Evolutionary conservation across 1,284 basidiomycete species (phyloP).

Genomic region (Apiotrichum mycotoxinovorans): DNA sequence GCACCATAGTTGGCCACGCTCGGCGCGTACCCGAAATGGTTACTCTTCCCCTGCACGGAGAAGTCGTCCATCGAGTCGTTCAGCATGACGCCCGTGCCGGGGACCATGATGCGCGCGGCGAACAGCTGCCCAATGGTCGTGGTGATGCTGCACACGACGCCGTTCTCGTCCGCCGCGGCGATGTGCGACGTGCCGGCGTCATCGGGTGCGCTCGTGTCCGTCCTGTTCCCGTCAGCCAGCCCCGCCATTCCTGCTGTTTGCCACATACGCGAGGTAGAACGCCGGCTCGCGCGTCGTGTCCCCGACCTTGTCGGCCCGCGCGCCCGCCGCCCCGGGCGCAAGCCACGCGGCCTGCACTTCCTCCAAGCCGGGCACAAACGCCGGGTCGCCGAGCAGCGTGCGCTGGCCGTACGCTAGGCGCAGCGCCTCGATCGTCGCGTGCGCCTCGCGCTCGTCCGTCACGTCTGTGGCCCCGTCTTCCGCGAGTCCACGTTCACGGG

Average conservation of each 20-base stretch:
- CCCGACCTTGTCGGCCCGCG: background rate
- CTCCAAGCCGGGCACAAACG: conserved; percentile 28
- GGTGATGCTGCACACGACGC: conserved; percentile 39
- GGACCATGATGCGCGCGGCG: conserved; percentile 44
- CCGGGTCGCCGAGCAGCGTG: conserved; percentile 40
- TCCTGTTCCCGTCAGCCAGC: background rate
- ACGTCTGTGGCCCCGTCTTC: no score
- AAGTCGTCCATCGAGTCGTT: conserved; percentile 49
- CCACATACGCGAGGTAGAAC: conserved; percentile 4
- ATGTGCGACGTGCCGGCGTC: conserved; percentile 43
- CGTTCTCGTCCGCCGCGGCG: conserved; percentile 37
- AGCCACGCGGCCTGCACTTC: conserved; percentile 29
- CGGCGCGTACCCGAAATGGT: conserved; percentile 42
- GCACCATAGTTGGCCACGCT: conserved; percentile 33
- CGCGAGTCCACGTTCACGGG: background rate
- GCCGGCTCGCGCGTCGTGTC: background rate
- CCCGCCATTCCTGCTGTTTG: no score
- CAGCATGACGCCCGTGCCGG: conserved; percentile 40
- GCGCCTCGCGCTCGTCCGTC: conserved; percentile 6
- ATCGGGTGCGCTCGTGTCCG: background rate
- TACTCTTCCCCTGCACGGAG: conserved; percentile 34
- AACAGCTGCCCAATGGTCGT: conserved; percentile 43
- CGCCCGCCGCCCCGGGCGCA: background rate
- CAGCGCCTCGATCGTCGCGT: conserved; percentile 34
- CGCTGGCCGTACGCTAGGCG: conserved; percentile 42